Percentiles rank a stretch among this genome's conserved stretches.
phyloP scores from a whole-genome alignment of 2,329 filamentous ascomycete species.

The Xylariaceae sp. region DNA sequence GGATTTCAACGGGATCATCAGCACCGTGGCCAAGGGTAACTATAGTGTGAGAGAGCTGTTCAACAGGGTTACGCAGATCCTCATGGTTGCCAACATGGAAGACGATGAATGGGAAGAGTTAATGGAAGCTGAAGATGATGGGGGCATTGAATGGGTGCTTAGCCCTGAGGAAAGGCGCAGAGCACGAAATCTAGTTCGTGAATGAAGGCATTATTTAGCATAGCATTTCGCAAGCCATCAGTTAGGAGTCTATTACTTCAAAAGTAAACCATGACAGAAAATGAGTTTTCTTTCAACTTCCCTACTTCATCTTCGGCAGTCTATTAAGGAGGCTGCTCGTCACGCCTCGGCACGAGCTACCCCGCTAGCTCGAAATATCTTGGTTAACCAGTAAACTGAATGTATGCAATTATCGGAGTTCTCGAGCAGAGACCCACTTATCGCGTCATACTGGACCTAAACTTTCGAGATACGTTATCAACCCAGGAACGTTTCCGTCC shows the following conservation, averaged over 20 bases:
- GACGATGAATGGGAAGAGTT: conserved; percentile 75
- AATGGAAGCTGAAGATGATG: conserved; percentile 41
- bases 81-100: conserved; percentile 72
- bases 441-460: neutral
- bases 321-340: too few relatives aligned
- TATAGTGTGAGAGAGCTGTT: conserved; percentile 66
- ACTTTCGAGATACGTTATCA: neutral
- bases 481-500: neutral
- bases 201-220: conserved; percentile 16
- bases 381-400: neutral
- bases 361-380: neutral
- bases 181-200: conserved; percentile 54
- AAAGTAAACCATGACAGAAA: neutral
- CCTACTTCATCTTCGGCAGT: too few relatives aligned
- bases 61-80: conserved; percentile 62
- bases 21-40: conserved; percentile 52
- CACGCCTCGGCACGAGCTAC: neutral
- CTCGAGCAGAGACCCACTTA: neutral
- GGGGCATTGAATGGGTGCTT: conserved; percentile 57
- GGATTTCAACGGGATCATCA: conserved; percentile 64
- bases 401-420: neutral
- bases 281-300: neutral
- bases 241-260: neutral
- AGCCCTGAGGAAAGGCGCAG: conserved; percentile 58
- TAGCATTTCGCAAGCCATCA: conserved; percentile 1